Base-by-base conservation (phyloP, 768 basidiomycete species). In the Mycena rosella region DNA sequence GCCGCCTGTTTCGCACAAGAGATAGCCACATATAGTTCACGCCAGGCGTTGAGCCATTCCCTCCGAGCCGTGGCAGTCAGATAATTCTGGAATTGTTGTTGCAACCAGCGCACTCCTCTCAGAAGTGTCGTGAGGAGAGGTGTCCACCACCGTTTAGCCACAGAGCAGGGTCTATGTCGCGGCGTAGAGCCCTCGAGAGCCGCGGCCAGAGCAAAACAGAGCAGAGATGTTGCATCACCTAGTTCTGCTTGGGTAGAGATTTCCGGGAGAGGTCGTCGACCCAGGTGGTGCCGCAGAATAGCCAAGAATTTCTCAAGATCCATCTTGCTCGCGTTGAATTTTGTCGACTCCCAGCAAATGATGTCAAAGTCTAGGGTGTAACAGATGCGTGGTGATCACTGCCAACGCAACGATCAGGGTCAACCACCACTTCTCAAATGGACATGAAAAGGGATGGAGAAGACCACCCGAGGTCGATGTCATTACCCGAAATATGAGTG, bases 401-500 rank as follows among this genome's bases (percentile, higher is more conserved):
- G 24, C 24, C 47, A 26, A 48, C 47, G 14, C 9, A 48, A 11
- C 26, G 13, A 27, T 26, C 8, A 10, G 32, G 11, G 36, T 30
- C 53, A n/a, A 53, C 52, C 1, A 0, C 18, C 3, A 30, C 32
- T 8, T 53, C n/a, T 6, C 13, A 24, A 24, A 53, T 38, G 3
- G 14, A 38, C 15, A 38, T 10, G 24, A 32, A 55, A 3, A 55
- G 34, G 4, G 22, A 24, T 5, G 38, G 34, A 7, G 36, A 55
- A 11, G 13, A 38, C 11, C n/a, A 55, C 6, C 53, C 14, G 3
- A 55, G 36, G 24, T 55, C 53, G 14, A 55, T 24, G 5, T 45
- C 44, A 32, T 45, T 58, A 22, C 56, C 56, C 9, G 56, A 58
- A 17, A 36, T 45, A 13, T 58, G 56, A 1, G 56, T 58, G 2